Base-by-base conservation (phyloP, 176 grass and related monocot genomes). In the Juncus inflexus region DNA sequence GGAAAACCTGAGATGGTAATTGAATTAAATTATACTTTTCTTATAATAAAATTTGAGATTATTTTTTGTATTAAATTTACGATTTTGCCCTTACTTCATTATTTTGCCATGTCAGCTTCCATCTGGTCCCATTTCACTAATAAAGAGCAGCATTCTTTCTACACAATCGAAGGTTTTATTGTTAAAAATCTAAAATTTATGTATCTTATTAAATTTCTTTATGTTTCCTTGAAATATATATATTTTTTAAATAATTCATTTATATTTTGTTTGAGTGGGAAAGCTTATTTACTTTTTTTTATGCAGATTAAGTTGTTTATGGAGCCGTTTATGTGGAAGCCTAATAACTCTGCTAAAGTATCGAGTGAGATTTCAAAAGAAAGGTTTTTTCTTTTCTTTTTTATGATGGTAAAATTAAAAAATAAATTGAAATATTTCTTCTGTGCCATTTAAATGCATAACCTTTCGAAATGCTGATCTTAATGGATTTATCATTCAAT, bases 281-380 rank as follows among this genome's bases (percentile, higher is more conserved):
- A 37, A 15, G 9, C 55, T 37, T 12, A 64, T 65, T 41, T 78
- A 14, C 60, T 19, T 64, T 37, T 37, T 61, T 60, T 74, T 10
- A 81, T 78, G 52, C 77, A 97, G 88, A 57, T 89, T 11, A 86
- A 77, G 19, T 77, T 91, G 61, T 76, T 97, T 65, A 54, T 92
- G 64, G 94, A 97, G 66, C 94, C 88, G 82, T 79, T 97, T 80
- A 74, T 89, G 19, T 86, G 74, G 39, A 90, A 86, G 61, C 77
- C 65, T 59, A 53, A 56, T 72, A 67, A 56, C 51, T 77, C 11
- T 28, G 68, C 64, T 51, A 83, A 92, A 82, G 84, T 97, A 9
- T 91, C 66, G 77, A 83, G 89, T 58, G 83, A 80, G 15, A 70
- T 63, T 74, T 84, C 81, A 42, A 42, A 77, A 43, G 94, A 97